These are phyloP conservation scores for Fusarium acutatum DNA, from an alignment of 2,329 filamentous ascomycete genomes.

Conservation along the genomic window DNA sequence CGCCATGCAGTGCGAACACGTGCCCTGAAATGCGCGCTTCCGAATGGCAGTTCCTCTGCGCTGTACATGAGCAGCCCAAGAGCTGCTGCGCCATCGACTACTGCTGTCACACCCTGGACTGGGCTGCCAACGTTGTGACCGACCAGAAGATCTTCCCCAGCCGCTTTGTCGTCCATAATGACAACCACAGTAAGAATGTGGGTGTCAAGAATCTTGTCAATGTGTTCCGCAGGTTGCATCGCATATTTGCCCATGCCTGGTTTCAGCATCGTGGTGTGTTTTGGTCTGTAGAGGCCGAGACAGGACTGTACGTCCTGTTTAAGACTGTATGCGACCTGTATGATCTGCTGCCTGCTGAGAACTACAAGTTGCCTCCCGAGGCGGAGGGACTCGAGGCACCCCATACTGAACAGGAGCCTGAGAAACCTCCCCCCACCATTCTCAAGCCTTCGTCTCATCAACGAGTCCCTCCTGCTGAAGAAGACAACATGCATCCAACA, in stretches of 20 bases:
- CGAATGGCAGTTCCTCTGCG: constrained; percentile 99
- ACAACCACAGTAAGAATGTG: constrained; percentile 66
- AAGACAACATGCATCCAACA: constrained; percentile 62
- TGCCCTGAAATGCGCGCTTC: constrained; percentile 98
- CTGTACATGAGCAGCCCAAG: constrained; percentile 95
- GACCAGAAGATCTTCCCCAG: constrained; percentile 96
- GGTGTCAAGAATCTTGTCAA: constrained; percentile 89
- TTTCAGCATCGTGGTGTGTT: constrained; percentile 96
- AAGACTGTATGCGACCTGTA: constrained; percentile 96
- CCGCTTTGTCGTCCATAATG: constrained; percentile 69
- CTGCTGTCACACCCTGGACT: constrained; percentile 98
- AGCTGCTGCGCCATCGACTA: constrained; percentile 98
- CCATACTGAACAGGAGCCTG: constrained; percentile 52
- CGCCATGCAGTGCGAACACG: constrained; percentile 86
- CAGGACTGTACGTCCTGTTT: constrained; percentile 95
- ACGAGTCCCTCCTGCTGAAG: constrained; percentile 48
- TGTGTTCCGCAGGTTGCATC: constrained; percentile 91
- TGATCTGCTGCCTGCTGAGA: constrained; percentile 87
- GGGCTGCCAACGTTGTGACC: constrained; percentile 93
- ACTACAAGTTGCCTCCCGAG: constrained; percentile 93
- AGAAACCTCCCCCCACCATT: constrained; percentile 47
- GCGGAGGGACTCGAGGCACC: constrained; percentile 81
- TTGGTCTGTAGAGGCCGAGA: constrained; percentile 89
- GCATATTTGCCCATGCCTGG: constrained; percentile 99
- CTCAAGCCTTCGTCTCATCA: constrained; percentile 47